These are phyloP conservation scores for Aspergillaceae sp. DNA, from an alignment of 2,329 filamentous ascomycete genomes.

Conservation along the genomic window DNA sequence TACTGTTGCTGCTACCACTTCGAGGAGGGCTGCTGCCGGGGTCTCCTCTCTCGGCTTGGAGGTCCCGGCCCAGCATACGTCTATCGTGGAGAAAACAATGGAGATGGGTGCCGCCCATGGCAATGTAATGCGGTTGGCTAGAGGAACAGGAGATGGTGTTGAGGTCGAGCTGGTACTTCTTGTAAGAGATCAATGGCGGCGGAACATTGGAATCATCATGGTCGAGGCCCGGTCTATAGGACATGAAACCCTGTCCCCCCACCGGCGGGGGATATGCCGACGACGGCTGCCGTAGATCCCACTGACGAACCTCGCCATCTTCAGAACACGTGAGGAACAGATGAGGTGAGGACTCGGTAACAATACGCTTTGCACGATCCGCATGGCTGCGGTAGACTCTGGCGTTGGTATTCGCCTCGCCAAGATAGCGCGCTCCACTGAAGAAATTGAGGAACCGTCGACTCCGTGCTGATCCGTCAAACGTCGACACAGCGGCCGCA, in stretches of 20 bases:
- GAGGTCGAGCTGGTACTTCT: slow-evolving; percentile 53
- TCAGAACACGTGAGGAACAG: slow-evolving; percentile 63
- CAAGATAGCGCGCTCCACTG: slow-evolving; percentile 46
- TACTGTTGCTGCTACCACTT: slow-evolving; percentile 18
- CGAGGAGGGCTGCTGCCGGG: slow-evolving; percentile 31
- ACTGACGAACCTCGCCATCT: slow-evolving; percentile 61
- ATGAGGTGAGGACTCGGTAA: slow-evolving; percentile 59
- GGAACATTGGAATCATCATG: slow-evolving; percentile 47
- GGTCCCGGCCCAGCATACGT: slow-evolving; percentile 57
- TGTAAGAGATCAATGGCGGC: slow-evolving; percentile 59
- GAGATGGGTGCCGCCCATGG: slow-evolving; percentile 58
- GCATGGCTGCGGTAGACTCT: slow-evolving; percentile 56
- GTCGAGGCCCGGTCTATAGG: slow-evolving; percentile 30
- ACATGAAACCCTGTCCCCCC: slow-evolving; percentile 37
- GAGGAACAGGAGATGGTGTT: slow-evolving; percentile 62
- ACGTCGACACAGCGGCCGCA: slow-evolving; percentile 35
- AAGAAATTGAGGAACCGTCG: slow-evolving; percentile 46
- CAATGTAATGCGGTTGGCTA: slow-evolving; percentile 61
- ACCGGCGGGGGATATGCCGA: slow-evolving; percentile 51
- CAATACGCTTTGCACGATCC: slow-evolving; percentile 59
- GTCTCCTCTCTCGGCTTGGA: slow-evolving; percentile 45
- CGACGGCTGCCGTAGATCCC: slow-evolving; percentile 57
- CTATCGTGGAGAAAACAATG: slow-evolving; percentile 63
- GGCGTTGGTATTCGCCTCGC: slow-evolving; percentile 51
- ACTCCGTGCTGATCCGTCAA: slow-evolving; percentile 39